phyloP scores from a whole-genome alignment of 148 eudicot genomes.

The Vaccinium macrocarpon region DNA sequence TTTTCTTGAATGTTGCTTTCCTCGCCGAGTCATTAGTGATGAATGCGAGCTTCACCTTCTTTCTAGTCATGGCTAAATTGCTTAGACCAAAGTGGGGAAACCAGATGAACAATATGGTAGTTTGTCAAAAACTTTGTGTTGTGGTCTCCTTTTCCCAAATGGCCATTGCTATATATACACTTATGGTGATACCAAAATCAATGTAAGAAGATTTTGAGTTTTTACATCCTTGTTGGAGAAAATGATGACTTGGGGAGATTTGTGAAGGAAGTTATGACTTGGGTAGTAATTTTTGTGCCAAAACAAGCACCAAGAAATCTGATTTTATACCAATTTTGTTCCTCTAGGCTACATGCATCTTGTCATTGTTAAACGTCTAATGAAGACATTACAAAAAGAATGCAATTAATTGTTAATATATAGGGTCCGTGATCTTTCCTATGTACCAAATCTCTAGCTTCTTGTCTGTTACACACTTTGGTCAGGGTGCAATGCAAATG shows the following conservation, averaged over 20 bases:
- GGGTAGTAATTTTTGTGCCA: not conserved
- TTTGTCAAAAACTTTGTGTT: not conserved
- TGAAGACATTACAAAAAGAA: not conserved
- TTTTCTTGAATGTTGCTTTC: slow-evolving; percentile 72
- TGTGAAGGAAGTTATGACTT: not conserved
- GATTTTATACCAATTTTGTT: not conserved
- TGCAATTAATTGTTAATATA: too few relatives aligned
- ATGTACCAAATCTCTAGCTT: too few relatives aligned
- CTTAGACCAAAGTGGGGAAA: slow-evolving; percentile 12
- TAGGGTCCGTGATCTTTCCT: too few relatives aligned
- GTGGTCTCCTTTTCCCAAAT: not conserved
- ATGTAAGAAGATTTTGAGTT: slow-evolving; percentile 4
- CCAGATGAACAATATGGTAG: not conserved
- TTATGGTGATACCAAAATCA: slow-evolving; percentile 13
- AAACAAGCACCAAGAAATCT: not conserved
- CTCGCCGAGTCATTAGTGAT: slow-evolving; percentile 59
- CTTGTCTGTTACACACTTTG: too few relatives aligned
- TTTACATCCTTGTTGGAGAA: not conserved
- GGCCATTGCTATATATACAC: slow-evolving; percentile 20
- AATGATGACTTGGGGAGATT: slow-evolving; percentile 10
- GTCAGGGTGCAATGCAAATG: too few relatives aligned
- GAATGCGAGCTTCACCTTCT: slow-evolving; percentile 60
- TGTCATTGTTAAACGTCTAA: not conserved
- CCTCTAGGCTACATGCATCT: not conserved
- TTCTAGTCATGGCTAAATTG: slow-evolving; percentile 52